Base-by-base conservation (phyloP, 306 rosid genomes). In the Fragaria nilgerrensis region DNA sequence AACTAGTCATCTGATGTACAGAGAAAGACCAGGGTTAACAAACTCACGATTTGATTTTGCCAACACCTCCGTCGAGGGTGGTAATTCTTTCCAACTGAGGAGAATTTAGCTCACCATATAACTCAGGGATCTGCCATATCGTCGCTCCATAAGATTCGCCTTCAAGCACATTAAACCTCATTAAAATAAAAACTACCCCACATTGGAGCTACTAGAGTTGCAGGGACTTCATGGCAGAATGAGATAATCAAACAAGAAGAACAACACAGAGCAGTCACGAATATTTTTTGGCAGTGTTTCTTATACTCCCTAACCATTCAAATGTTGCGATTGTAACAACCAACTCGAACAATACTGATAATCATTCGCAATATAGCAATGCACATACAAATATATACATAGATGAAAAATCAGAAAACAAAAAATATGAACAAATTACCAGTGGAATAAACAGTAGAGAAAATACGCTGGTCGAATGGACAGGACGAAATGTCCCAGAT, bases 121-220 rank as follows among this genome's bases (percentile, higher is more conserved):
- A 79, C 86, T 96, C 99, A 1, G 99, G 99, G 65, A 96, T 91
- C 92, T 92, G 99, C 99, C 99, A 96, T 88, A 96, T 85, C 12
- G 98, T 87, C 49, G 99, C 98, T 78, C 90, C 98, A 76, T 77
- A 84, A 43, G 93, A 82, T 84, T 96, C 99, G 76, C 98, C 99
- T 96, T 73, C n/a, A 80, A 56, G 63, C 84, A 80, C 78, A 82
- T 36, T 19, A 44, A 87, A 82, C 74, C 74, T 66, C 25, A 79
- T 76, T 22, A 62, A 20, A 59, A 62, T 49, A 62, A 79, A 14
- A 79, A 37, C 41, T 12, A 44, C 63, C 68, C 47, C 5, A 41
- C 16, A 44, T 72, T 56, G 10, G 27, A 43, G 20, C 64, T 36
- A 53, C 34, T 29, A 23, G 48, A 80, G 48, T 74, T 62, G 48